phyloP scores from a whole-genome alignment of 2,329 filamentous ascomycete species.

The Fusarium chaquense region DNA sequence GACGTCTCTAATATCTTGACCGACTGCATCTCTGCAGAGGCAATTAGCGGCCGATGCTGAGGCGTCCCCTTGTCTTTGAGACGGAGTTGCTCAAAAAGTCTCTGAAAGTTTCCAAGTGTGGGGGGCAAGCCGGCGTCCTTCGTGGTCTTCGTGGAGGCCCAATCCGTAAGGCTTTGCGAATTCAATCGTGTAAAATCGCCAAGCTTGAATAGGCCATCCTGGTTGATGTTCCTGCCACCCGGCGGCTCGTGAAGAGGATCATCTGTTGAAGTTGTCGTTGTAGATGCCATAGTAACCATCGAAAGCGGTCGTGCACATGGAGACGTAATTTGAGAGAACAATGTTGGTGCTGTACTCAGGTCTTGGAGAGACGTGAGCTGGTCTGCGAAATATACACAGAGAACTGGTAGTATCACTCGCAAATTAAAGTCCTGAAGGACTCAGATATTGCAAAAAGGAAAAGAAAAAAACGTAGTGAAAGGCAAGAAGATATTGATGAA shows the following conservation, averaged over 20 bases:
- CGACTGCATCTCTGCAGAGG: constrained; percentile 4
- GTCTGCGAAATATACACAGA: not conserved
- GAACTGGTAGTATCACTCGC: not conserved
- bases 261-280: constrained; percentile 25
- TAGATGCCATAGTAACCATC: constrained; percentile 29
- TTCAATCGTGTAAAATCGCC: constrained; percentile 31
- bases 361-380: constrained; percentile 8
- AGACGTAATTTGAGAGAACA: not conserved
- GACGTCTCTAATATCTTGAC: constrained; percentile 25
- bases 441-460: too few species aligned
- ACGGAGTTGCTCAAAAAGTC: constrained; percentile 34
- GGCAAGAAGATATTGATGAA: not conserved
- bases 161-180: constrained; percentile 12
- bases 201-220: constrained; percentile 22
- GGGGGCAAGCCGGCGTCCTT: not conserved
- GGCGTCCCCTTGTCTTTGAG: not conserved
- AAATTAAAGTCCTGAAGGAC: not conserved
- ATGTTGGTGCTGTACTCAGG: constrained; percentile 8
- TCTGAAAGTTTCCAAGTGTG: constrained; percentile 35
- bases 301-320: constrained; percentile 22
- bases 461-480: not conserved
- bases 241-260: constrained; percentile 35
- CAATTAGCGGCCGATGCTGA: not conserved
- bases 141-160: constrained; percentile 14
- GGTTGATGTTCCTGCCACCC: constrained; percentile 11